Conservation (phyloP, 2,329 filamentous ascomycete species). For the Teratosphaeria zuluensis region DNA sequence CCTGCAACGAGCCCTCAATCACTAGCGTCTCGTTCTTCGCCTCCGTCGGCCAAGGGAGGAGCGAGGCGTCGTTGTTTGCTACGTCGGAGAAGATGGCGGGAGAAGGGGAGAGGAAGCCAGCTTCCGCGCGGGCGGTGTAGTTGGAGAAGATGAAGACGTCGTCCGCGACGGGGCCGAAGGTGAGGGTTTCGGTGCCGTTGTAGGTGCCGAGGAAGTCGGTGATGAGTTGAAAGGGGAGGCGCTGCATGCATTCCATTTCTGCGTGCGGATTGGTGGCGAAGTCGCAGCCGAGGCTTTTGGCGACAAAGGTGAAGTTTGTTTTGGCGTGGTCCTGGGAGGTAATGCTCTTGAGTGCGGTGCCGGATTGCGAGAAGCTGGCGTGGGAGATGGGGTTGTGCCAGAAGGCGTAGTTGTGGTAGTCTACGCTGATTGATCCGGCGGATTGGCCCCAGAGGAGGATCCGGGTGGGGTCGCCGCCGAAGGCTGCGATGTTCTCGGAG, state of each 20-base stretch:
- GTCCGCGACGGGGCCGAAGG: conserved; percentile 7
- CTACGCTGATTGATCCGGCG: conserved; percentile 29
- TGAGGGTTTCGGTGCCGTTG: conserved; percentile 18
- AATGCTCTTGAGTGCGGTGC: conserved; percentile 28
- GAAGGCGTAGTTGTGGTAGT: conserved; percentile 43
- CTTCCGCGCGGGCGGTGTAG: conserved; percentile 23
- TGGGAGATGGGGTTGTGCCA: conserved; percentile 40
- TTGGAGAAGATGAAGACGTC: conserved; percentile 23
- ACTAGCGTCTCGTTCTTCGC: conserved; percentile 1
- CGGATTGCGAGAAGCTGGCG: conserved; percentile 39
- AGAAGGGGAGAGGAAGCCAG: conserved; percentile 20
- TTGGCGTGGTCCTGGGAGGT: conserved; percentile 18
- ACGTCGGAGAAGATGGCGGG: conserved; percentile 28
- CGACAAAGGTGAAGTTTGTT: conserved; percentile 31
- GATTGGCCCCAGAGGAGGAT: conserved; percentile 34
- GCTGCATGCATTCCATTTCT: conserved; percentile 30
- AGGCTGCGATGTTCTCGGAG: conserved; percentile 28
- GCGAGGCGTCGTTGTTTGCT: conserved; percentile 24
- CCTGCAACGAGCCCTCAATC: neutral
- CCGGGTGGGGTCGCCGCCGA: conserved; percentile 30
- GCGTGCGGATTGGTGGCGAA: conserved; percentile 10
- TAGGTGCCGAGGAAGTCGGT: conserved; percentile 25
- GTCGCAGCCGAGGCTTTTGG: conserved; percentile 27
- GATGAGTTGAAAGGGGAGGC: conserved; percentile 21
- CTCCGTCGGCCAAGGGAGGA: conserved; percentile 19